A percentile compares a stretch with the other conserved stretches of the same genome.
Evolutionary conservation across 2,329 filamentous ascomycete species (phyloP).

Genomic region (Exophiala calicioides): DNA sequence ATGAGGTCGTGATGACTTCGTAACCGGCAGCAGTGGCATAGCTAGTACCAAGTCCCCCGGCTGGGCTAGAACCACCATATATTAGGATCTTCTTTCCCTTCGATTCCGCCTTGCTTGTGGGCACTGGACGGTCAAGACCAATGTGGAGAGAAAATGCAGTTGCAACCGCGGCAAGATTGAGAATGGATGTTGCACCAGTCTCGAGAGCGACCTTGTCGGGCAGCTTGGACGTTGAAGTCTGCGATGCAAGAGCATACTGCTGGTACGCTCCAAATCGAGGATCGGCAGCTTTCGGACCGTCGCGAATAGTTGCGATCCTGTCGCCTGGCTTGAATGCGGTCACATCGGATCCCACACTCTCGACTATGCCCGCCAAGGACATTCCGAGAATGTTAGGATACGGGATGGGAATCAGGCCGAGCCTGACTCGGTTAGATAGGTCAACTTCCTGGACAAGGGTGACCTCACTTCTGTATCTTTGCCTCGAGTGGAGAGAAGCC

Average conservation of each 20-base stretch:
- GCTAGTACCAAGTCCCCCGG: slow-evolving; percentile 41
- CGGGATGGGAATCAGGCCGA: slow-evolving; percentile 7
- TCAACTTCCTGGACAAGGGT: background rate
- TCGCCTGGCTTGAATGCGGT: slow-evolving; percentile 22
- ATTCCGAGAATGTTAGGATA: slow-evolving; percentile 28
- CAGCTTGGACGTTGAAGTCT: slow-evolving; percentile 14
- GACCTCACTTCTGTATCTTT: slow-evolving; percentile 27
- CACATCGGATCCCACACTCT: slow-evolving; percentile 19
- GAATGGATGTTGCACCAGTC: slow-evolving; percentile 18
- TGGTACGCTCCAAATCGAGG: slow-evolving; percentile 27
- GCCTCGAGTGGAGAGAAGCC: slow-evolving; percentile 27
- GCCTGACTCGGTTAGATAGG: slow-evolving; percentile 3
- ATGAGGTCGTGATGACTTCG: slow-evolving; percentile 38
- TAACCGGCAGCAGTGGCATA: slow-evolving; percentile 40
- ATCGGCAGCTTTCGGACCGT: slow-evolving; percentile 15
- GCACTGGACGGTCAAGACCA: slow-evolving; percentile 19
- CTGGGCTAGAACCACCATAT: slow-evolving; percentile 43
- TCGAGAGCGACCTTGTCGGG: slow-evolving; percentile 16
- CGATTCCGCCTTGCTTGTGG: slow-evolving; percentile 1
- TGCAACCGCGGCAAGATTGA: slow-evolving; percentile 27
- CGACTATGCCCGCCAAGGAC: slow-evolving; percentile 23
- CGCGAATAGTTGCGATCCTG: slow-evolving; percentile 16
- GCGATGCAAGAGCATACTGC: slow-evolving; percentile 25
- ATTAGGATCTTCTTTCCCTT: slow-evolving; percentile 37
- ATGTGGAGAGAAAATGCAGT: slow-evolving; percentile 25